Evolutionary conservation across 169 alveolate species (phyloP).

Genomic region (Plasmodium sp.): DNA sequence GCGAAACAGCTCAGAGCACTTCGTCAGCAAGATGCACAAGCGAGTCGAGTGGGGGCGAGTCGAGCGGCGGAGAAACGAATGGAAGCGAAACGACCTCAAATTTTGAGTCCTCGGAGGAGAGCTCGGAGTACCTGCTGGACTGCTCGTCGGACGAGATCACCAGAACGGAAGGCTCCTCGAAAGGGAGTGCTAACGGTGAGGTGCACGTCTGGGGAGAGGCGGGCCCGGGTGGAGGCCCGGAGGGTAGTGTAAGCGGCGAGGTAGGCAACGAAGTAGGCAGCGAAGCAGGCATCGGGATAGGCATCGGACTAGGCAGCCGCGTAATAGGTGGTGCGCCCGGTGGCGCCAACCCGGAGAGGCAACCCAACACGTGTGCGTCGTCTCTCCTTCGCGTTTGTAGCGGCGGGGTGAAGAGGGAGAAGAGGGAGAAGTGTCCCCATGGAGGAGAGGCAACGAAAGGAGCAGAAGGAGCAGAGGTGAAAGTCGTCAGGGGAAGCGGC

Average conservation of each 20-base stretch:
- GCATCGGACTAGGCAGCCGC: background rate
- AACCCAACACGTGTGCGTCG: background rate
- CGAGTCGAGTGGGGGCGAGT: background rate
- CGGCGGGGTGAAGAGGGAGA: background rate
- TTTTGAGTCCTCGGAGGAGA: constrained; percentile 7
- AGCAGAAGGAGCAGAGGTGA: background rate
- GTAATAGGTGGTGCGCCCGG: background rate
- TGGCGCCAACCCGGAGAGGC: background rate
- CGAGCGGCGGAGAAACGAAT: background rate
- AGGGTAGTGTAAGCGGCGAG: background rate
- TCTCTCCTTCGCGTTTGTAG: background rate
- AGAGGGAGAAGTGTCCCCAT: background rate
- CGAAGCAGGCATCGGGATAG: background rate
- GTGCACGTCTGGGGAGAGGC: background rate
- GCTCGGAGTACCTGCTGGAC: constrained; percentile 16
- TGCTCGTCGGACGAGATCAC: constrained; percentile 46
- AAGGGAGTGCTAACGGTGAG: background rate
- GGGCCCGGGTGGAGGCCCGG: background rate
- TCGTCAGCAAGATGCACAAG: background rate
- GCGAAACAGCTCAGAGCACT: background rate
- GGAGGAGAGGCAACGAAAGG: background rate
- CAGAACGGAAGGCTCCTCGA: constrained; percentile 29
- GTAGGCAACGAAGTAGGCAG: background rate
- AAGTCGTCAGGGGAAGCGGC: background rate
- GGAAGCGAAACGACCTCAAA: background rate